Evolutionary conservation across 768 basidiomycete species (phyloP), one percentile per base, ranked within the genome.

Genomic region (Dacryopinax primogenitus): DNA sequence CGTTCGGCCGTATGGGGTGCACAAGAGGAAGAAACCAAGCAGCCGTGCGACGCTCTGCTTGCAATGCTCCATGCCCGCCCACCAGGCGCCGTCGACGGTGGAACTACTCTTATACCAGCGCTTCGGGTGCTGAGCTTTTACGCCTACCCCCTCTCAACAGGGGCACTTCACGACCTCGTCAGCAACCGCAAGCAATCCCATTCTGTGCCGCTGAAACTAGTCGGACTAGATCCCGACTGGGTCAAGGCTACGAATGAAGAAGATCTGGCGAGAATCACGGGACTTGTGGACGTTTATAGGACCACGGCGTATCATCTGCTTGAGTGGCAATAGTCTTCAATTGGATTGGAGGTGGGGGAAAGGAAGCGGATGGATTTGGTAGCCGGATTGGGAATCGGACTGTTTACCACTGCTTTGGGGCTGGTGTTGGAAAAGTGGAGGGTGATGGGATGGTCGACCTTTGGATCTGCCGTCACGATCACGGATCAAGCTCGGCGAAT

Each of bases 131-230:
- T 58, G 51, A 28, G 13, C 11, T 58, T 58, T 21, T 58, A 58
- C 51, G 51, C 51, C 51, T 58, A 58, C 51, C 51, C 51, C 26
- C 51, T 58, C 51, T 58, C 51, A 11, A 58, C 51, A 58, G 30
- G 51, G 13, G 51, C 51, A 13, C 51, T 32, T 6, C 32, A 28
- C 51, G 51, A 44, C 41, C 30, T 58, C 4, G 30, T 58, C 51
- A 23, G 11, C 26, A 58, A 58, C 30, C 23, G 51, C 3, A 58
- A 58, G 51, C 51, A 58, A 13, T 23, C 26, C 15, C 51, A 58
- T 30, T 4, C 4, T 6, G 51, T 58, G 13, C 51, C 51, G 3
- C 51, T 58, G 4, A 58, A 58, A 21, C 11, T 58, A 30, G 13
- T 58, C 3, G 51, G 51, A 23, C 30, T 58, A 18, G 51, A 58